Conservation (phyloP, 2,329 filamentous ascomycete species). For the Xylariaceae sp. region DNA sequence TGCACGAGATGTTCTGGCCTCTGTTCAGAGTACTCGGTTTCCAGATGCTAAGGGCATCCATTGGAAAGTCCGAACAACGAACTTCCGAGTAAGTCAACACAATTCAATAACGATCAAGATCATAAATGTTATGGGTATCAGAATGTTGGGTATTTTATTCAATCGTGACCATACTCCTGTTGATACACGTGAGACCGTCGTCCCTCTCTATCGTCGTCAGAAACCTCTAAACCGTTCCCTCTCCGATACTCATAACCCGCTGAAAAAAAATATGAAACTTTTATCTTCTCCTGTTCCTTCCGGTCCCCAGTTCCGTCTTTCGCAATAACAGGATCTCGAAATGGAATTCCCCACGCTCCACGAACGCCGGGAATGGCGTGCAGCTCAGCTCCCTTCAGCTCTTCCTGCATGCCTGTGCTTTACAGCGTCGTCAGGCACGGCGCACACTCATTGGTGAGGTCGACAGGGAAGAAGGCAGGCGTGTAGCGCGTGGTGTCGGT, state of each 20-base stretch:
- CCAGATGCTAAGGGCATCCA: too few species aligned
- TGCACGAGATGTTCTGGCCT: too few species aligned
- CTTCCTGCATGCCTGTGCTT: background rate
- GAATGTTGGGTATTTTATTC: background rate
- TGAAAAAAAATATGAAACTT: background rate
- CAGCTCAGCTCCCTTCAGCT: background rate
- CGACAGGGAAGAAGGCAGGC: constrained; percentile 19
- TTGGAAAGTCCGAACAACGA: too few species aligned
- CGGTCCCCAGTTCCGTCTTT: background rate
- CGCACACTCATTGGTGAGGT: constrained; percentile 16
- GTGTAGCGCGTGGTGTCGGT: constrained; percentile 13
- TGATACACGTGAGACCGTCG: background rate
- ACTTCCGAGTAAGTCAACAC: too few species aligned
- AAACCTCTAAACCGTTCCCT: background rate
- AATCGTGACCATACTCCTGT: background rate
- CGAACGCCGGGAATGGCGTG: background rate
- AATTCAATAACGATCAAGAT: too few species aligned
- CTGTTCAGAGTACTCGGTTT: too few species aligned
- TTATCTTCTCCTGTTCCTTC: background rate
- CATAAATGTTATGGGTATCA: too few species aligned
- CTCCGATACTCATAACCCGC: background rate
- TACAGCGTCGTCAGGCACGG: constrained; percentile 9
- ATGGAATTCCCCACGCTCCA: background rate
- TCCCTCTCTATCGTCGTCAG: background rate
- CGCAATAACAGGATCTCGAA: background rate